Evolutionary conservation across 441 rosid species (phyloP), one percentile per base, ranked within the genome.

Genomic region (Heliophila coronopifolia): DNA sequence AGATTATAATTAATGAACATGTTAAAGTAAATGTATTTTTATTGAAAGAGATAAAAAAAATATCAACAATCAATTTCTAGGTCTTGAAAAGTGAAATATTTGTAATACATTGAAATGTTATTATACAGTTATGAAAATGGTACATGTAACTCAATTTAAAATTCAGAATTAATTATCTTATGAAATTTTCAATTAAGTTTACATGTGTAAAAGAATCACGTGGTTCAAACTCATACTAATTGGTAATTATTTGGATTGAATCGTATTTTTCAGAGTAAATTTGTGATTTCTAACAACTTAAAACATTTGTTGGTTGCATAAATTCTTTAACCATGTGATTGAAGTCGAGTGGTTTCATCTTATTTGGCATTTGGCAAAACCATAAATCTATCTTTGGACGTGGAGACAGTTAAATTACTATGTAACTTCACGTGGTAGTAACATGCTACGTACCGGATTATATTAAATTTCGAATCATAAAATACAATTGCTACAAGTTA

Each of bases 351-450:
- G 17, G 23, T 24, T 54, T 7, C 40, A 31, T 42, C 12, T 22
- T 40, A 20, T n/a, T n/a, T n/a, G n/a, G n/a, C n/a, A n/a, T n/a
- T 54, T 54, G 49, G n/a, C 41, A 10, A 31, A 43, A 23, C 32
- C 9, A 28, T 2, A 20, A 9, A 30, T 19, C 19, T 10, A 8
- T 34, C 24, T 55, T 35, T 13, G 4, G 24, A 44, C 14, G 22
- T 13, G 30, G 41, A 34, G 12, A 33, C 31, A 34, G 12, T 22
- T 31, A 32, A 33, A 42, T n/a, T 20, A 9, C 17, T 8, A 27
- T 5, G 47, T n/a, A 10, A 7, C 18, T 32, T 31, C 8, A 31
- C 28, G 23, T 44, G 34, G 12, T 44, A 44, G 5, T 15, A 19
- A 30, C 11, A 54, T 30, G 14, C 20, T n/a, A n/a, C n/a, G n/a